Base-by-base conservation (phyloP, 2,329 filamentous ascomycete genomes). In the Diaporthe sp. region DNA sequence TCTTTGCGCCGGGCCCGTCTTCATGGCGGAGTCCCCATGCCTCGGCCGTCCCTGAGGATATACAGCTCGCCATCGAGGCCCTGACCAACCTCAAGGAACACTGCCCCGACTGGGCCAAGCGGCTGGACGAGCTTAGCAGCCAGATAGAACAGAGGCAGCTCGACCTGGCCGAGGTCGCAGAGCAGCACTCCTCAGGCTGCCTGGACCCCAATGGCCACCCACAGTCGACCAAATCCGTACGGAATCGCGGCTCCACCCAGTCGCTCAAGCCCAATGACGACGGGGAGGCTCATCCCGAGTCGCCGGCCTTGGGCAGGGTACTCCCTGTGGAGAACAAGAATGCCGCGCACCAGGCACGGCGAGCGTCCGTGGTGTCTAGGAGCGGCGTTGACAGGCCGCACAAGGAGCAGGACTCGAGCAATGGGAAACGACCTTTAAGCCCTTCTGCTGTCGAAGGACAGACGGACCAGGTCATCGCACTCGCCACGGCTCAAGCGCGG, bases 141-240 rank as follows among this genome's bases (percentile, higher is more conserved):
- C 88, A 93, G 81, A 91, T 93, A 75, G 88, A 90, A 75, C 85
- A 89, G 79, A 90, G 91, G 75, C 91, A 93, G 84, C 83, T 85
- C 69, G 90, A 92, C 80, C 85, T 93, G 74, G 91, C 90, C 49
- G 76, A 77, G 62, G 62, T 81, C 37, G 78, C 79, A 62, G 83
- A 82, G 37, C 58, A 73, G 58, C 70, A 73, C 34, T 44, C 57
- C 46, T 44, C 34, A 8, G 28, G 10, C 46, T 34, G 37, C 31
- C 37, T 34, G 49, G n/a, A 65, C 71, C 31, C 73, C 15, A 25
- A 42, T 78, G 81, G n/a, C 79, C 84, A 8, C 19, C 51, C 34
- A 37, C 74, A 25, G 28, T 77, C 77, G 19, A 78, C 82, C 31
- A 83, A 82, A 61, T 79, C 78, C 3, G 17, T 81, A 17, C 76